Evolutionary conservation across 2,329 filamentous ascomycete species (phyloP).

Genomic region (Penicillium paneum): DNA sequence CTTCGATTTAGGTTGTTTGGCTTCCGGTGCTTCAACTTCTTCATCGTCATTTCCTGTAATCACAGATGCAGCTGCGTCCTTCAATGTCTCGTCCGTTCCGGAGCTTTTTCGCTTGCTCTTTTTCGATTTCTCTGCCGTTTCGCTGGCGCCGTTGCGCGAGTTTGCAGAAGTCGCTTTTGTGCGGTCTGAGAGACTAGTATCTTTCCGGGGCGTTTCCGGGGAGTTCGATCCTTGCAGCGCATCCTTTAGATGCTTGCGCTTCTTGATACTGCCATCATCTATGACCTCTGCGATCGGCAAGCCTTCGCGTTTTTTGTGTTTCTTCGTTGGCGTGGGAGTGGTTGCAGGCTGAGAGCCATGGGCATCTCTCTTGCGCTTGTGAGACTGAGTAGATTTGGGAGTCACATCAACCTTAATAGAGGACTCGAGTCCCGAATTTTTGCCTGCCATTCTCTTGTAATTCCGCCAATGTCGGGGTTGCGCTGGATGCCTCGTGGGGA

Average conservation of each 20-base stretch:
- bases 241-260: conserved; percentile 23
- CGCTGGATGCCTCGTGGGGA: not conserved
- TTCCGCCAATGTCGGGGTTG: conserved; percentile 11
- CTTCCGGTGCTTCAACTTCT: conserved; percentile 18
- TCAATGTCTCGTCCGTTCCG: conserved; percentile 7
- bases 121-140: conserved; percentile 35
- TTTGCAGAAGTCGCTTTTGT: conserved; percentile 27
- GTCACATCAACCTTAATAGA: conserved; percentile 27
- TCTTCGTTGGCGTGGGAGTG: conserved; percentile 39
- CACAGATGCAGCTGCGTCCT: conserved; percentile 31
- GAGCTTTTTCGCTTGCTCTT: conserved; percentile 36
- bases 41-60: conserved; percentile 5
- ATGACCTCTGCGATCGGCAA: conserved; percentile 12
- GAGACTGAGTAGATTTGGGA: conserved; percentile 24
- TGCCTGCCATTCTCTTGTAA: conserved; percentile 42
- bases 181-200: conserved; percentile 28
- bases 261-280: conserved; percentile 34
- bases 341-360: conserved; percentile 25
- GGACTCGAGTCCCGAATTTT: conserved; percentile 48
- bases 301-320: conserved; percentile 31
- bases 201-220: conserved; percentile 28
- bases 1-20: conserved; percentile 23
- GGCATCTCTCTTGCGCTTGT: conserved; percentile 36
- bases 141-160: conserved; percentile 17
- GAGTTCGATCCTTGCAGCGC: conserved; percentile 31